Evolutionary conservation across 176 grass and related monocot species (phyloP).

Genomic region (Hsuehochloa calcarea): DNA sequence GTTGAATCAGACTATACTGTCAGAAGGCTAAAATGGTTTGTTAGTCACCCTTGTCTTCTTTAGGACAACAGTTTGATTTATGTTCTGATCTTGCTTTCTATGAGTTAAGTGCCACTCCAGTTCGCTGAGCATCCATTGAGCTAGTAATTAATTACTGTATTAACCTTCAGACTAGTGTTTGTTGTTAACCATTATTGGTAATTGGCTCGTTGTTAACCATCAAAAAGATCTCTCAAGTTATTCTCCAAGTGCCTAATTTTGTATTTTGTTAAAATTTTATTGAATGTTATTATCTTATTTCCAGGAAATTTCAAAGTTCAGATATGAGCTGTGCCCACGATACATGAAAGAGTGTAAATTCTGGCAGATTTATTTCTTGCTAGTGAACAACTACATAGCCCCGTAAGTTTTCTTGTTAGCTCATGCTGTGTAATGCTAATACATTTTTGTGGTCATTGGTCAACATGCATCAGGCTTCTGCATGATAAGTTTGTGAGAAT

Average conservation of each 20-base stretch:
- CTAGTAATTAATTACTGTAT: background rate
- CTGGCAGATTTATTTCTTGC: constrained; percentile 87
- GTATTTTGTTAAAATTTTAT: background rate
- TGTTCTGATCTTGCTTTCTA: background rate
- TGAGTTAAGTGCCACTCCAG: background rate
- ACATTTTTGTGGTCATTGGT: background rate
- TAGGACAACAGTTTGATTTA: background rate
- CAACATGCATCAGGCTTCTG: background rate
- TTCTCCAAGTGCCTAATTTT: background rate
- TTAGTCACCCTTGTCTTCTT: background rate
- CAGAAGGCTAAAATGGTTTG: background rate
- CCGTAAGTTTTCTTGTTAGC: constrained; percentile 57
- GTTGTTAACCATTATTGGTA: background rate
- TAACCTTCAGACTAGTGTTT: background rate
- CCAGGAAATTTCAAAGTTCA: constrained; percentile 99
- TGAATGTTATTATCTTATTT: constrained; percentile 24
- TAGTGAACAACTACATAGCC: constrained; percentile 77
- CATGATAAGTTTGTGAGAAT: constrained; percentile 2
- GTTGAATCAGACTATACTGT: background rate
- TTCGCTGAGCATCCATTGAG: background rate
- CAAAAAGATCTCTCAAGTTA: background rate
- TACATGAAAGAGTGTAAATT: constrained; percentile 99
- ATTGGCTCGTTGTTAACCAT: background rate
- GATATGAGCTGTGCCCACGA: constrained; percentile 96
- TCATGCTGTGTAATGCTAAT: constrained; percentile 8